Evolutionary conservation across 139 green algal genomes (phyloP).

Genomic region (Tetradesmus obliquus): DNA sequence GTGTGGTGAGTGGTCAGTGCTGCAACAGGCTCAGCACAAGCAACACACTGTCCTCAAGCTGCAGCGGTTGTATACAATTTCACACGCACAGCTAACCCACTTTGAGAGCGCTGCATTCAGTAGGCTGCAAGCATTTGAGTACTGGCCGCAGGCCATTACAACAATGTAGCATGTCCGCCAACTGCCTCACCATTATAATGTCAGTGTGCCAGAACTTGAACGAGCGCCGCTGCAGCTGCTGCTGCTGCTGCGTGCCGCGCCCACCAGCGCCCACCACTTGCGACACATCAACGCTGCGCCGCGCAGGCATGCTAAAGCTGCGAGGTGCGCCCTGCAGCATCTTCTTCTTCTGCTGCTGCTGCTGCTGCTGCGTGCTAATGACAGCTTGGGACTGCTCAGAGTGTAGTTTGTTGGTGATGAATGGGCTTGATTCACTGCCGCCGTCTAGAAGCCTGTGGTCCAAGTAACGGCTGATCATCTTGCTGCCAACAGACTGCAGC

Average conservation of each 20-base stretch:
- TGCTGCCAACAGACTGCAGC: not conserved
- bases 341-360: not conserved
- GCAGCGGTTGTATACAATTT: too few relatives aligned
- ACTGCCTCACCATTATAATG: not conserved
- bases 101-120: too few relatives aligned
- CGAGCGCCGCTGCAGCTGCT: not conserved
- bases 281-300: not conserved
- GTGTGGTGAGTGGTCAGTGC: too few relatives aligned
- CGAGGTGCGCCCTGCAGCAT: not conserved
- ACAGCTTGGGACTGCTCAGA: not conserved
- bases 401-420: not conserved
- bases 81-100: too few relatives aligned
- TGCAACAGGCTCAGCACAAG: too few relatives aligned
- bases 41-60: too few relatives aligned
- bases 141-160: too few relatives aligned
- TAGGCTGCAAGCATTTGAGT: too few relatives aligned
- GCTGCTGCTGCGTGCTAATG: not conserved
- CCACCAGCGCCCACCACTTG: not conserved
- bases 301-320: not conserved
- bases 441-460: not conserved
- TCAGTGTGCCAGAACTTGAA: constrained; percentile 42
- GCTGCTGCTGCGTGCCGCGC: not conserved
- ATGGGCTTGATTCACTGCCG: too few relatives aligned
- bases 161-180: too few relatives aligned
- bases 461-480: not conserved